A percentile compares a stretch with the other conserved stretches of the same genome.
Evolutionary conservation across 495 filamentous ascomycete genomes (phyloP).

Genomic region (Copromyces sp.): DNA sequence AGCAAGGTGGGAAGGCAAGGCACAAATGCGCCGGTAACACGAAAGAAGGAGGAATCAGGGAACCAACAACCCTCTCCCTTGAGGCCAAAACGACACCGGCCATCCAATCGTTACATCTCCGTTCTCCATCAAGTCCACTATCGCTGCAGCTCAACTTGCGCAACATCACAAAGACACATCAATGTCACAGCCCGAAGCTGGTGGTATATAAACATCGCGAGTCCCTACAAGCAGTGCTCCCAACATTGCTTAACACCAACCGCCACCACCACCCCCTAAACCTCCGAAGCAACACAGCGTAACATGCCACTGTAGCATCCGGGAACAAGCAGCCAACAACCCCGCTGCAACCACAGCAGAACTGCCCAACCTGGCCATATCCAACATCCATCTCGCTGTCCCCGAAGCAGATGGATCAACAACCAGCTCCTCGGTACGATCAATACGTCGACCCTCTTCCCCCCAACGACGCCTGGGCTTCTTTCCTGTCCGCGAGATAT

Average conservation of each 20-base stretch:
- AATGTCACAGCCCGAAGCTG: background rate
- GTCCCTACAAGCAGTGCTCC: background rate
- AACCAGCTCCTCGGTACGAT: conserved; percentile 1
- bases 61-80: background rate
- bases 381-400: background rate
- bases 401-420: background rate
- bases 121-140: background rate
- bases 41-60: background rate
- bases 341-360: background rate
- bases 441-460: conserved; percentile 16
- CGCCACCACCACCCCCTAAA: background rate
- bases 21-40: background rate
- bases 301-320: background rate
- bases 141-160: background rate
- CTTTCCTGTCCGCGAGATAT: conserved; percentile 13
- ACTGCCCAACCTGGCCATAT: background rate
- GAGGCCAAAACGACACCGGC: background rate
- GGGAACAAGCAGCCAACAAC: background rate
- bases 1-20: background rate
- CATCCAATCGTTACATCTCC: background rate
- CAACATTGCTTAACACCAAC: background rate
- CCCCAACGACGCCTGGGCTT: conserved; percentile 17
- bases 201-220: background rate
- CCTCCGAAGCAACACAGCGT: background rate
- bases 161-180: background rate